These are phyloP conservation scores for Symmetrospora coprosmae DNA, from an alignment of 768 basidiomycete genomes.

Conservation along the genomic window DNA sequence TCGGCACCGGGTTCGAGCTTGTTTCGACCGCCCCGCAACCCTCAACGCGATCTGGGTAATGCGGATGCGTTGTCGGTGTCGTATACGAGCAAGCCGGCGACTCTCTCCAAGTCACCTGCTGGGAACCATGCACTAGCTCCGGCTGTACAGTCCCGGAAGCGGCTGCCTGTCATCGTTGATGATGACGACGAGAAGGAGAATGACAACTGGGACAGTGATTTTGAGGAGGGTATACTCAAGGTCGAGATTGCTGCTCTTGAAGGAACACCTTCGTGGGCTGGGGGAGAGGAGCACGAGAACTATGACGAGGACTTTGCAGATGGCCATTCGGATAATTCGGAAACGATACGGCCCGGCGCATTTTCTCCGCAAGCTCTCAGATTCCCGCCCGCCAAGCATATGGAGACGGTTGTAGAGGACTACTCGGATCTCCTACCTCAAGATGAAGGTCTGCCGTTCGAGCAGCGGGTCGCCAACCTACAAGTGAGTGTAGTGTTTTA, in stretches of 20 bases:
- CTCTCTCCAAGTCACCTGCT: too few relatives aligned
- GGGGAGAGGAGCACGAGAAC: neutral
- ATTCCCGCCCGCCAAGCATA: constrained; percentile 32
- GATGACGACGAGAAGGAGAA: constrained; percentile 70
- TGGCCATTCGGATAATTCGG: constrained; percentile 20
- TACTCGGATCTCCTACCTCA: constrained; percentile 76
- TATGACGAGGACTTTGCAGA: constrained; percentile 1
- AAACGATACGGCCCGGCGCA: constrained; percentile 23
- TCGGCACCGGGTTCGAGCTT: neutral
- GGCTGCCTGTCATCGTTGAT: constrained; percentile 33
- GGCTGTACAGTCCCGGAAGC: too few relatives aligned
- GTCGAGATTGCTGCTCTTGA: constrained; percentile 49
- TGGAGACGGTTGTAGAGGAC: constrained; percentile 66
- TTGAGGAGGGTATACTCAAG: constrained; percentile 80
- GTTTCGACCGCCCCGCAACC: too few relatives aligned
- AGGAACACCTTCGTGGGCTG: too few relatives aligned
- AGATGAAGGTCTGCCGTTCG: constrained; percentile 56
- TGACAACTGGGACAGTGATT: constrained; percentile 98
- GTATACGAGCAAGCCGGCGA: too few relatives aligned
- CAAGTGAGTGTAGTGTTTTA: constrained; percentile 52
- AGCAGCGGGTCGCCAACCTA: constrained; percentile 69
- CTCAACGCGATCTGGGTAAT: too few relatives aligned
- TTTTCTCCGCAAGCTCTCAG: neutral
- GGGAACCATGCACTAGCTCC: too few relatives aligned
- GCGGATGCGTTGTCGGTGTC: too few relatives aligned